Base-by-base conservation (phyloP, 495 filamentous ascomycete species). In the Podospora tetraspora region DNA sequence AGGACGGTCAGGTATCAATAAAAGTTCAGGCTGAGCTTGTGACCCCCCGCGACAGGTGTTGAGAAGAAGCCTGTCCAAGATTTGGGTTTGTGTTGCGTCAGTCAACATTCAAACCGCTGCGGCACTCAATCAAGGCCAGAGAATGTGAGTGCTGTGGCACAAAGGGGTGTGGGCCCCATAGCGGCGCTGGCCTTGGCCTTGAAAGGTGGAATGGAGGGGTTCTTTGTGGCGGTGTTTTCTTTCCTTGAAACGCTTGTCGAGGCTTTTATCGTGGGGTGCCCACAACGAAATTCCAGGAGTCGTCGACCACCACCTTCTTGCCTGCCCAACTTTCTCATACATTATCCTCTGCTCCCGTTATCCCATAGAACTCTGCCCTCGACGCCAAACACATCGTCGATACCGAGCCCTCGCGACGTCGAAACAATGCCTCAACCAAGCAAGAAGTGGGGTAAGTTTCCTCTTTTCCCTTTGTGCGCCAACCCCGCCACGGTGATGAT, bases 371-470 rank as follows among this genome's bases (percentile, higher is more conserved):
- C 34, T 57, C 62, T 29, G 24, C 19, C 24, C 43, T 56, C 52
- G 63, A 57, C 59, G 19, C 32, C 24, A 27, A 67, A 63, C 16
- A 63, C 43, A 59, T 22, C 60, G 2, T 62, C 59, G 27, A 68
- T 57, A 29, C 7, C 32, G 61, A 64, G 22, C 27, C 16, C 12
- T 58, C 60, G 58, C 64, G 69, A 13, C 57, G 69, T 32, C 61
- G 66, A 66, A 68, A 70, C 25, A 61, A 78, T 78, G 76, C 64
- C 76, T 69, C 71, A 68, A 34, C 75, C 75, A 32, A 68, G 16
- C 12, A 78, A 78, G 69, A 72, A 66, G 72, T 77, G 76, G 76
- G 76, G 76, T 78, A 77, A 74, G 76, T 74, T 37, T n/a, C 59
- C 32, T 61, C 59, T 68, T 58, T 61, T 71, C 68, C 64, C 63